Conservation (phyloP, 1,139 yeast genomes). For the Hemisphaericaspora subhashii region DNA sequence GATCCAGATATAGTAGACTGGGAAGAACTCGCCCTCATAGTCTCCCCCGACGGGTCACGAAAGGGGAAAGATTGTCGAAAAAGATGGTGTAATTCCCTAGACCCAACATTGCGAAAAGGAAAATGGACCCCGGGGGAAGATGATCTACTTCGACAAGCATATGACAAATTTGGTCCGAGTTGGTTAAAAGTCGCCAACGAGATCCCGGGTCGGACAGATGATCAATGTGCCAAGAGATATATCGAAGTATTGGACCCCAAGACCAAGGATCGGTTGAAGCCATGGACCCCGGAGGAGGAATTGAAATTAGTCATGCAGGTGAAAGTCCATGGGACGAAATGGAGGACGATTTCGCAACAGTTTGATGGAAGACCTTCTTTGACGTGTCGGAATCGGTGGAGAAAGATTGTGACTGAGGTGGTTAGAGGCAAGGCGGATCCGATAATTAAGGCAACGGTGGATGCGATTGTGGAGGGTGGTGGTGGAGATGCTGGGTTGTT, state of each 20-base stretch:
- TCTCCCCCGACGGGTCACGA: conserved; percentile 39
- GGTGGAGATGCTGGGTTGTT: conserved; percentile 17
- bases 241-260: conserved; percentile 85
- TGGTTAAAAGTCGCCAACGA: conserved; percentile 84
- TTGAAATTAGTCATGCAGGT: conserved; percentile 63
- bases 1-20: conserved; percentile 53
- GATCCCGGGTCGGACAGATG: conserved; percentile 86
- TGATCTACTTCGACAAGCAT: conserved; percentile 60
- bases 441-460: conserved; percentile 35
- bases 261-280: conserved; percentile 72
- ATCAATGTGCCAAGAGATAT: conserved; percentile 91
- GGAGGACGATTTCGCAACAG: conserved; percentile 77
- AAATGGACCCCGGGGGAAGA: conserved; percentile 91
- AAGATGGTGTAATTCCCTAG: conserved; percentile 78
- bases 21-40: conserved; percentile 59
- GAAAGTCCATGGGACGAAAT: conserved; percentile 77
- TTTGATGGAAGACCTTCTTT: conserved; percentile 82
- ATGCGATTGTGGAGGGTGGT: conserved; percentile 29
- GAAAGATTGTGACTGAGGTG: conserved; percentile 77
- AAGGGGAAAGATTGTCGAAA: conserved; percentile 72
- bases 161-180: conserved; percentile 66
- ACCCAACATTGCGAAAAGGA: conserved; percentile 80
- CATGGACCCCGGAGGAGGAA: conserved; percentile 84
- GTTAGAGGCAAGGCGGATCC: conserved; percentile 59
- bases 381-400: conserved; percentile 91